phyloP scores from a whole-genome alignment of 2,329 filamentous ascomycete species.

The Verruconis gallopava region DNA sequence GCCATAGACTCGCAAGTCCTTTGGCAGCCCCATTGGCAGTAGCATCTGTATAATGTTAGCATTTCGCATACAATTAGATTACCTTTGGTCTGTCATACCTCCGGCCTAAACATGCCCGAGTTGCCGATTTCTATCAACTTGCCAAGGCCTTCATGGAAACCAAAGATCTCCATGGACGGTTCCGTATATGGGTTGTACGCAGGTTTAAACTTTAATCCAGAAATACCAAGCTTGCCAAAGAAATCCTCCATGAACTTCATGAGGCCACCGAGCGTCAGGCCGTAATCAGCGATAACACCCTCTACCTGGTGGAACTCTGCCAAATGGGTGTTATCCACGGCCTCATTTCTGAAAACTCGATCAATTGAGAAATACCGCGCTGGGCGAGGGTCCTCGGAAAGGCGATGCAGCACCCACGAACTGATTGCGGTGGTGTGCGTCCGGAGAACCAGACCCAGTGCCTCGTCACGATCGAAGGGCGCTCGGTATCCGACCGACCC shows the following conservation, averaged over 20 bases:
- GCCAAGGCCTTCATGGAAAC: conserved; percentile 74
- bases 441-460: conserved; percentile 73
- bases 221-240: conserved; percentile 91
- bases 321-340: conserved; percentile 90
- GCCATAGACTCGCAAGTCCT: conserved; percentile 84
- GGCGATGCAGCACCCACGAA: conserved; percentile 78
- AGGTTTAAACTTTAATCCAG: conserved; percentile 83
- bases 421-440: conserved; percentile 94
- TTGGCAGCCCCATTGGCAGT: conserved; percentile 84
- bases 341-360: conserved; percentile 94
- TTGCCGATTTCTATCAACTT: conserved; percentile 98
- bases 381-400: conserved; percentile 70
- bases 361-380: conserved; percentile 99
- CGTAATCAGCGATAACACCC: conserved; percentile 95
- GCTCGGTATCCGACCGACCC: conserved; percentile 95
- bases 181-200: conserved; percentile 95
- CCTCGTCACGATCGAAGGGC: conserved; percentile 81
- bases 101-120: conserved; percentile 95
- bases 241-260: conserved; percentile 94
- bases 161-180: conserved; percentile 96
- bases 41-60: conserved; percentile 69
- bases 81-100: conserved; percentile 29
- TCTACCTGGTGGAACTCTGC: conserved; percentile 98
- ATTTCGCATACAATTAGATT: too few species aligned
- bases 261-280: conserved; percentile 77